A percentile compares a stretch with the other conserved stretches of the same genome.
phyloP scores from a whole-genome alignment of 441 rosid species.

The Codiaeum variegatum region DNA sequence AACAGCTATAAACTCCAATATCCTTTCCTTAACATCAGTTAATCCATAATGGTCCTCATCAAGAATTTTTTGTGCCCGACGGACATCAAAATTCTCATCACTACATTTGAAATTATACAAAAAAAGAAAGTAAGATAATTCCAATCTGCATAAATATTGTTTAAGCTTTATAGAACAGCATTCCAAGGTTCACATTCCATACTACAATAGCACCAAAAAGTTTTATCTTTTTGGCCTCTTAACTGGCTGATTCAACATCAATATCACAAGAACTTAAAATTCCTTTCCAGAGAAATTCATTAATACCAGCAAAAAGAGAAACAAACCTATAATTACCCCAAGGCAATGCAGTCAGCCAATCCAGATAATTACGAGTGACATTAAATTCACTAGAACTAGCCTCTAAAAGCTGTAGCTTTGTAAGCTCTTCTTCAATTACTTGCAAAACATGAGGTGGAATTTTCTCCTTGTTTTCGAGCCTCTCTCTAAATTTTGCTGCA shows the following conservation, averaged over 20 bases:
- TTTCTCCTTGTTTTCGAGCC: slow-evolving; percentile 75
- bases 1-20: slow-evolving; percentile 96
- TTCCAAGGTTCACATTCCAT: neutral
- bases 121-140: neutral
- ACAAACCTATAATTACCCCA: slow-evolving; percentile 89
- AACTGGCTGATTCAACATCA: neutral
- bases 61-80: slow-evolving; percentile 71
- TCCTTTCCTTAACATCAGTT: slow-evolving; percentile 90
- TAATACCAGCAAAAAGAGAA: slow-evolving; percentile 20
- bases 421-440: slow-evolving; percentile 89
- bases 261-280: neutral
- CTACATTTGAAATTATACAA: slow-evolving; percentile 36
- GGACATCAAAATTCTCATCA: slow-evolving; percentile 86
- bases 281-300: neutral
- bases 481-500: slow-evolving; percentile 85
- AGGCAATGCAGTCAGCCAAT: slow-evolving; percentile 94
- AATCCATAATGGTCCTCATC: slow-evolving; percentile 94
- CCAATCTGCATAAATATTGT: neutral
- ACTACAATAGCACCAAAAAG: neutral
- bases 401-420: slow-evolving; percentile 78
- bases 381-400: slow-evolving; percentile 99
- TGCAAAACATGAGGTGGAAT: slow-evolving; percentile 77
- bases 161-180: neutral
- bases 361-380: slow-evolving; percentile 84
- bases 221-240: neutral